Percentiles rank a stretch among this genome's conserved stretches.
Conservation (phyloP, 345 rosid species). For the Reutealis trisperma region DNA sequence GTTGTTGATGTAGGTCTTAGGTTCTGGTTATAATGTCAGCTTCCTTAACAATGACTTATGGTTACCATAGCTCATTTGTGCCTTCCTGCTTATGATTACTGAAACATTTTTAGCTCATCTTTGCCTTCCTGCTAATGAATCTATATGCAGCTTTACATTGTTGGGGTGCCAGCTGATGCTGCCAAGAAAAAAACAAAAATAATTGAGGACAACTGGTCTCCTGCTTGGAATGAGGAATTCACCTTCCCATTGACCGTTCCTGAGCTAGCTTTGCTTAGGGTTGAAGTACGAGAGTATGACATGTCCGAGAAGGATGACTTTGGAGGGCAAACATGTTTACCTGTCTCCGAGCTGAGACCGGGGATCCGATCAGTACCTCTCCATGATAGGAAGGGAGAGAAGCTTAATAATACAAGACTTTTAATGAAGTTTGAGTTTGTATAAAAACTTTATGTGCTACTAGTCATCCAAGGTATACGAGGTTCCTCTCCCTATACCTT, state of each 20-base stretch:
- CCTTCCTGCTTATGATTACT: background rate
- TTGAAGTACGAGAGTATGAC: conserved; percentile 33
- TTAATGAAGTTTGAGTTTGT: conserved; percentile 28
- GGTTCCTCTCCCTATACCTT: too few species aligned
- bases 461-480: too few species aligned
- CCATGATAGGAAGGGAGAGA: conserved; percentile 30
- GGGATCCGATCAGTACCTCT: conserved; percentile 37
- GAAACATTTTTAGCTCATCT: background rate
- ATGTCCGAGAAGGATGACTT: conserved; percentile 36
- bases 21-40: background rate
- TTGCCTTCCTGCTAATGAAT: background rate
- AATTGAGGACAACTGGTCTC: conserved; percentile 33
- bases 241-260: conserved; percentile 30
- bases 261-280: conserved; percentile 31
- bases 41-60: too few species aligned
- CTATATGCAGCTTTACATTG: conserved; percentile 31
- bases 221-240: conserved; percentile 33
- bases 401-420: conserved; percentile 29
- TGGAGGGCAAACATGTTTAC: conserved; percentile 36
- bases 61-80: background rate
- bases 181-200: conserved; percentile 28
- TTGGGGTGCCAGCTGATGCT: conserved; percentile 28
- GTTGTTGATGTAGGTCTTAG: too few species aligned
- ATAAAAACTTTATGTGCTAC: conserved; percentile 6
- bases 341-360: conserved; percentile 30